These are phyloP conservation scores for Eremochloa ophiuroides DNA, from an alignment of 176 grass and related monocot genomes.

Conservation along the genomic window DNA sequence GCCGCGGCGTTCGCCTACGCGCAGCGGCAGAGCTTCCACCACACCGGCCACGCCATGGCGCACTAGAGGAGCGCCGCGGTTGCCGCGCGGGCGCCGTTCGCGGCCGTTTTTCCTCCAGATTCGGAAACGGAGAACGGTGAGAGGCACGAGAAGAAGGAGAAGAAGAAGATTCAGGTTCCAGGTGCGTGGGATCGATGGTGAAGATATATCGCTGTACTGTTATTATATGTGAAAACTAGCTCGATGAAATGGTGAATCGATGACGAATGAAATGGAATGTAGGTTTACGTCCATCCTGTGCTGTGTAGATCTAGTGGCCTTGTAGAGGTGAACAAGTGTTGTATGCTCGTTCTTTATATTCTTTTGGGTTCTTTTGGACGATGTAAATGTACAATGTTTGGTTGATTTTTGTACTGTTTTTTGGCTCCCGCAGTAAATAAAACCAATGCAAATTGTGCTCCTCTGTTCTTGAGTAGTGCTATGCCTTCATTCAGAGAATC, in stretches of 20 bases:
- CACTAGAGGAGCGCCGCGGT: not conserved
- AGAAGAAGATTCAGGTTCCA: conserved; percentile 2
- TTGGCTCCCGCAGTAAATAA: conserved; percentile 46
- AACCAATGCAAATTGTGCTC: conserved; percentile 33
- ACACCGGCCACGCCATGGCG: conserved; percentile 28
- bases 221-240: conserved; percentile 18
- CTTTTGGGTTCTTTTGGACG: conserved; percentile 39
- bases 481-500: not conserved
- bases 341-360: conserved; percentile 34
- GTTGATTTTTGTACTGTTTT: conserved; percentile 35
- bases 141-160: not conserved
- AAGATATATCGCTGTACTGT: not conserved
- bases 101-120: not conserved
- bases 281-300: conserved; percentile 8
- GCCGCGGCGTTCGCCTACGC: conserved; percentile 45
- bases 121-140: not conserved
- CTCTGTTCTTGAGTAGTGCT: not conserved
- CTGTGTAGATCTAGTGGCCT: conserved; percentile 33
- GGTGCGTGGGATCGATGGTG: conserved; percentile 9
- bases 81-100: not conserved
- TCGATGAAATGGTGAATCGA: conserved; percentile 1
- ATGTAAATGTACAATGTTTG: conserved; percentile 59
- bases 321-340: conserved; percentile 20
- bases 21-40: conserved; percentile 58
- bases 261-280: conserved; percentile 6